Conservation (phyloP, 768 basidiomycete species). For the Mycena crocata region DNA sequence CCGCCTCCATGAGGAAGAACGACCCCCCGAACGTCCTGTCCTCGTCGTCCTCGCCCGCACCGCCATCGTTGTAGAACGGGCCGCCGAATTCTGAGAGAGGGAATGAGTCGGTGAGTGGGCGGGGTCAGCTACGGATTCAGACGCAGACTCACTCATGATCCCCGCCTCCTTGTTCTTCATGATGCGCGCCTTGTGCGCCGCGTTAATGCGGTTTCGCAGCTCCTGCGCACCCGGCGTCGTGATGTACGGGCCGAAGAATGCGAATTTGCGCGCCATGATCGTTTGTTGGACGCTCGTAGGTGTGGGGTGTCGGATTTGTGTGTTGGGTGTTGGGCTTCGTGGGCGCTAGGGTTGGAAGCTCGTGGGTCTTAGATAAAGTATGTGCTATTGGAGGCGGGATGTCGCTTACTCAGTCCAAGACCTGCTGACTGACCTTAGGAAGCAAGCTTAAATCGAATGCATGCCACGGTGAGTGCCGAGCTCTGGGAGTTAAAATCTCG, state of each 20-base stretch:
- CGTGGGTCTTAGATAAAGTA: too few relatives aligned
- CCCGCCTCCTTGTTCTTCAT: neutral
- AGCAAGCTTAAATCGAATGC: too few relatives aligned
- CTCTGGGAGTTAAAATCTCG: too few relatives aligned
- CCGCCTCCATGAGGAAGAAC: slow-evolving; percentile 25
- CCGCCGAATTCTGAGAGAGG: slow-evolving; percentile 32
- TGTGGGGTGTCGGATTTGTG: too few relatives aligned
- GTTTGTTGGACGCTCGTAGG: neutral
- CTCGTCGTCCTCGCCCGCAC: slow-evolving; percentile 11
- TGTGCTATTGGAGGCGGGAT: too few relatives aligned
- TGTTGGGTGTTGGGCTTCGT: too few relatives aligned
- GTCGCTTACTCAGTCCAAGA: too few relatives aligned
- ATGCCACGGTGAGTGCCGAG: too few relatives aligned
- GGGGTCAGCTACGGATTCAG: too few relatives aligned
- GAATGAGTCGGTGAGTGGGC: too few relatives aligned
- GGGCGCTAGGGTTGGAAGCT: too few relatives aligned
- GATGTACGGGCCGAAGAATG: slow-evolving; percentile 29
- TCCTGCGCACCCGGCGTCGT: slow-evolving; percentile 6
- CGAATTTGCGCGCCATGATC: slow-evolving; percentile 25
- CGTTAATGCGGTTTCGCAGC: slow-evolving; percentile 1
- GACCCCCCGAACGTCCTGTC: slow-evolving; percentile 23
- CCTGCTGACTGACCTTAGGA: too few relatives aligned
- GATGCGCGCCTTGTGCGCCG: slow-evolving; percentile 3
- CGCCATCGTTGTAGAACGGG: slow-evolving; percentile 22
- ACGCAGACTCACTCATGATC: slow-evolving; percentile 16